phyloP scores from a whole-genome alignment of 2,329 filamentous ascomycete species.

The Aspergillus costaricaensis region DNA sequence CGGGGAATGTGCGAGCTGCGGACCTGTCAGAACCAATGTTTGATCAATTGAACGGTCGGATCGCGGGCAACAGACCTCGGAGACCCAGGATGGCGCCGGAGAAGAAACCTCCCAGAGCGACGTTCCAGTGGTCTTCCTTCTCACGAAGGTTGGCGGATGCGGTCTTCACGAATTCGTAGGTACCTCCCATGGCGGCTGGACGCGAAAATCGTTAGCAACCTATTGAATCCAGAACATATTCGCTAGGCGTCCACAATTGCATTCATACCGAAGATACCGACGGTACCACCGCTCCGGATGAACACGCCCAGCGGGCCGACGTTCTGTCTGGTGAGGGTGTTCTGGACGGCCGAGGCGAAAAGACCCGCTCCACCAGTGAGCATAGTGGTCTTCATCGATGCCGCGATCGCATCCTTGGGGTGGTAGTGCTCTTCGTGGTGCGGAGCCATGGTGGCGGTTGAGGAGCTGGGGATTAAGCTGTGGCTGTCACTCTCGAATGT shows the following conservation, averaged over 20 bases:
- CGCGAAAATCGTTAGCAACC: slow-evolving; percentile 15
- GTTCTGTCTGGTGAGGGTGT: slow-evolving; percentile 81
- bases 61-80: slow-evolving; percentile 57
- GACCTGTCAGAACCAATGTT: slow-evolving; percentile 17
- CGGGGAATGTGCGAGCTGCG: slow-evolving; percentile 65
- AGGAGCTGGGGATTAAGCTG: slow-evolving; percentile 18
- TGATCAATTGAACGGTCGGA: not conserved
- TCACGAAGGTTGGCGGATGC: slow-evolving; percentile 82
- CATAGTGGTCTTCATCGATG: slow-evolving; percentile 64
- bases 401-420: slow-evolving; percentile 72
- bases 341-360: slow-evolving; percentile 77
- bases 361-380: slow-evolving; percentile 69
- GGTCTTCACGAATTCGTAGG: slow-evolving; percentile 75
- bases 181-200: slow-evolving; percentile 69
- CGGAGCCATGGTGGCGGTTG: slow-evolving; percentile 51
- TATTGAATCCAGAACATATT: not conserved
- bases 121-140: slow-evolving; percentile 77
- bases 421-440: slow-evolving; percentile 61
- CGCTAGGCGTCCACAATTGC: not conserved
- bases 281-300: slow-evolving; percentile 73
- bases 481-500: slow-evolving; percentile 31
- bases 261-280: slow-evolving; percentile 65
- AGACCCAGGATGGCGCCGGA: slow-evolving; percentile 73
- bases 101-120: slow-evolving; percentile 73
- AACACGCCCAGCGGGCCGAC: slow-evolving; percentile 79